Percentiles rank a stretch among this genome's conserved stretches.
phyloP scores from a whole-genome alignment of 306 rosid genomes.

The Prunus fruticosa region DNA sequence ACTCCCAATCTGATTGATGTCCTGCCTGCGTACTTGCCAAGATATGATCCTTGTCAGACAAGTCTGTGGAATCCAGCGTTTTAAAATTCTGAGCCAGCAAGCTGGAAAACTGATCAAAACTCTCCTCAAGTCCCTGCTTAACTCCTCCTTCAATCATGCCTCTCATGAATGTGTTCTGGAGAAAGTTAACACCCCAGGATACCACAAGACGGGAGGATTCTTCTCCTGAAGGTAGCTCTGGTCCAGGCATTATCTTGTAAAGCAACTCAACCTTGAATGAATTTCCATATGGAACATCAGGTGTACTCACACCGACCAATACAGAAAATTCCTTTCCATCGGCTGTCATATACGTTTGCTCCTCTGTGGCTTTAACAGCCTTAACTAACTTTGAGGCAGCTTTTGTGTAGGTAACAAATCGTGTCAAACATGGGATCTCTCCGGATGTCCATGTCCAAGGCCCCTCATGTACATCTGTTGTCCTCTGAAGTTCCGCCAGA shows the following conservation, averaged over 20 bases:
- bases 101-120: constrained; percentile 50
- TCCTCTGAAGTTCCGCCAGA: constrained; percentile 60
- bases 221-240: constrained; percentile 51
- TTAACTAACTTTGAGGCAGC: constrained; percentile 69
- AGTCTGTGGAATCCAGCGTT: constrained; percentile 33
- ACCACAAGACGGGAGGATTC: constrained; percentile 55
- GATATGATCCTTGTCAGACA: constrained; percentile 50
- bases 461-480: constrained; percentile 60
- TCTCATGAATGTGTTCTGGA: constrained; percentile 76
- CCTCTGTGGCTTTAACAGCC: constrained; percentile 68
- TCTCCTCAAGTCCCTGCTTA: constrained; percentile 72
- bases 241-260: constrained; percentile 74
- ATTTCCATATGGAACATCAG: constrained; percentile 86
- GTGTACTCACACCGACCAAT: constrained; percentile 54
- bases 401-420: constrained; percentile 56
- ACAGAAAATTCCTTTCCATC: constrained; percentile 57
- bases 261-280: constrained; percentile 67
- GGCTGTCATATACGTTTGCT: constrained; percentile 68
- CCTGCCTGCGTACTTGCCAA: constrained; percentile 50
- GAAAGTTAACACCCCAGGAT: constrained; percentile 72
- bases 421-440: constrained; percentile 48
- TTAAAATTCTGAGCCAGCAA: constrained; percentile 49
- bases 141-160: constrained; percentile 74
- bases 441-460: constrained; percentile 71
- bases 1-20: constrained; percentile 54